Base-by-base conservation (phyloP, 495 filamentous ascomycete species). In the Podospora comata region DNA sequence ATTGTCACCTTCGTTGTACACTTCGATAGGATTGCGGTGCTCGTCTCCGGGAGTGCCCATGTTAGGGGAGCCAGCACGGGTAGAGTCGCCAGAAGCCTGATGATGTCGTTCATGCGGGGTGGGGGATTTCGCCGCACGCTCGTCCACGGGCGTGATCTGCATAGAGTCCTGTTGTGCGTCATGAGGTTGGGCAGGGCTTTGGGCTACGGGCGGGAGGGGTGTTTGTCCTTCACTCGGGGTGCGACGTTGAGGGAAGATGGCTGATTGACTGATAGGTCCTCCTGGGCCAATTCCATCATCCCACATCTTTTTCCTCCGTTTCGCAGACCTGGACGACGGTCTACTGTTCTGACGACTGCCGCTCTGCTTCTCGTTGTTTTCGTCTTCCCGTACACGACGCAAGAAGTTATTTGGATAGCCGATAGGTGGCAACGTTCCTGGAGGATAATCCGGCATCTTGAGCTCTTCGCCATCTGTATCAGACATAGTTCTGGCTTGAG, bases 191-290 rank as follows among this genome's bases (percentile, higher is more conserved):
- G 67, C 68, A 32, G 64, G 57, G 57, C 60, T 71, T 19, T 18
- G 59, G 62, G 53, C 20, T 57, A 4, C 73, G 19, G 76, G 74
- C 57, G 74, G 64, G 4, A 73, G 60, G 4, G 73, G 72, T 48
- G 7, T 11, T 11, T 48, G 39, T 16, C 9, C 7, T 20, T 80
- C 81, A 53, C 73, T 78, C 34, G 80, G 74, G 71, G 76, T 81
- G 63, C 83, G 83, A 60, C 86, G 84, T 62, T 86, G 84, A 56
- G 95, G 95, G 70, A 85, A 85, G 72, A 99, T 97, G 20, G 95
- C 95, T 48, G 94, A 96, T 77, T 96, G 88, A 66, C 86, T 91
- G 67, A 99, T 91, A 5, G 93, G 95, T 0, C 95, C 95, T 65
- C 95, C 95, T 5, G 91, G 89, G 27, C 91, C 90, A 70, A 86